Percentiles rank a stretch among this genome's conserved stretches.
Evolutionary conservation across 805 yeast genomes (phyloP).

Genomic region (Wickerhamiella occidentalis): DNA sequence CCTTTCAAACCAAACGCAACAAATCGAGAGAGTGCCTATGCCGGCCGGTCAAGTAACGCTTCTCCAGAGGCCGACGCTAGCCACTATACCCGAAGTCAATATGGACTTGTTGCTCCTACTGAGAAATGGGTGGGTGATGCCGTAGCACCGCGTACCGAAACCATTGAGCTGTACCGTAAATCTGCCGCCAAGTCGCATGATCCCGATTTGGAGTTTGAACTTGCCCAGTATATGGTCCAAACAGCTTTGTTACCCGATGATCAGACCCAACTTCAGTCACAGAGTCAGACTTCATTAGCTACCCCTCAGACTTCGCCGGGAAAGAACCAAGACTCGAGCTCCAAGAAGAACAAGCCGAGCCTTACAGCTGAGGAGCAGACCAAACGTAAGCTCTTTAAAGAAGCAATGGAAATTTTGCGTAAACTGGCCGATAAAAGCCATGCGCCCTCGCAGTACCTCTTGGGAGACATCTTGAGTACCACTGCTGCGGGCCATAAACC

Average conservation of each 20-base stretch:
- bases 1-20: background rate
- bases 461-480: conserved; percentile 81
- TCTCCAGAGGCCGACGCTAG: background rate
- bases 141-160: conserved; percentile 63
- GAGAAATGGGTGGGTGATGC: conserved; percentile 15
- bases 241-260: conserved; percentile 45
- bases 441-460: conserved; percentile 78
- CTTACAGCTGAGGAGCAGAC: conserved; percentile 26
- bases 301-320: background rate
- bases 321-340: background rate
- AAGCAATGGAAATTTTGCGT: conserved; percentile 59
- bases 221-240: conserved; percentile 81
- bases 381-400: conserved; percentile 53
- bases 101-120: conserved; percentile 5
- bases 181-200: conserved; percentile 79
- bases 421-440: conserved; percentile 68
- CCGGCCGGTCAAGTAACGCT: background rate
- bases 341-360: conserved; percentile 2
- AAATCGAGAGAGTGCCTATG: background rate
- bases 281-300: background rate
- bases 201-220: conserved; percentile 76
- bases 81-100: background rate
- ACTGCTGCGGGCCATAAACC: conserved; percentile 66
- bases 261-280: background rate
- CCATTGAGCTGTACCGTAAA: conserved; percentile 74